Percentiles rank a stretch among this genome's conserved stretches.
These are phyloP conservation scores for Chaetomium olivaceum DNA, from an alignment of 2,329 filamentous ascomycete genomes.

Conservation along the genomic window DNA sequence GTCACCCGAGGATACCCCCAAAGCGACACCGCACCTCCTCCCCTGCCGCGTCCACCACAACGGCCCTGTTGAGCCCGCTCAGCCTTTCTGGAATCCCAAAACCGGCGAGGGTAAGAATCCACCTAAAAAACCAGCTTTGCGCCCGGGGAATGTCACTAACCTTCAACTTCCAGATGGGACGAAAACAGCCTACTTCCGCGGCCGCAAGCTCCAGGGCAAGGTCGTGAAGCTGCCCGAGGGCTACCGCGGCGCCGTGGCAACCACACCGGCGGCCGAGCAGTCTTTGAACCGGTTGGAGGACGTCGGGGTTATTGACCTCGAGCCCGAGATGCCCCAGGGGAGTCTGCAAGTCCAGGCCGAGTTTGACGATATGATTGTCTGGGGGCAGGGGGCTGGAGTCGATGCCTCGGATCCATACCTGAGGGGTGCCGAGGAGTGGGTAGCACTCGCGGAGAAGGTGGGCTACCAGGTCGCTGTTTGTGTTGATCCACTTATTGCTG, in stretches of 20 bases:
- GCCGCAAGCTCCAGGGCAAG: constrained; percentile 74
- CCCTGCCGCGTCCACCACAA: constrained; percentile 80
- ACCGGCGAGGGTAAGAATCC: constrained; percentile 29
- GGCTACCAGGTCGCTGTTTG: background rate
- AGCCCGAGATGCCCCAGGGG: constrained; percentile 47
- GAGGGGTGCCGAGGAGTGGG: constrained; percentile 32
- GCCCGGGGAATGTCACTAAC: background rate
- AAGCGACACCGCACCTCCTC: constrained; percentile 67
- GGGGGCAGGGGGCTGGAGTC: constrained; percentile 73
- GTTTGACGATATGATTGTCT: constrained; percentile 78
- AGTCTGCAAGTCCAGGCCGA: constrained; percentile 63
- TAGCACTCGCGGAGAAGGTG: constrained; percentile 29
- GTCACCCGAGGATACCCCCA: constrained; percentile 29
- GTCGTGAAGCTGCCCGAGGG: constrained; percentile 66
- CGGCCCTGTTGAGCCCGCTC: constrained; percentile 64
- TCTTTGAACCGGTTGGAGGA: constrained; percentile 27
- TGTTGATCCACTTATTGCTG: background rate
- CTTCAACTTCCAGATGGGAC: constrained; percentile 44
- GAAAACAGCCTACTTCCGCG: constrained; percentile 70
- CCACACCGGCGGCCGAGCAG: constrained; percentile 41
- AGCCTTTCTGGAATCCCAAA: constrained; percentile 70
- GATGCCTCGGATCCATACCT: constrained; percentile 66
- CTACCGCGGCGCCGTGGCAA: constrained; percentile 66
- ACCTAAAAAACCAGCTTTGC: background rate
- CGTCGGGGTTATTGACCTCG: constrained; percentile 46